Conservation (phyloP, 768 basidiomycete species). For the Phlegmacium glaucopus region DNA sequence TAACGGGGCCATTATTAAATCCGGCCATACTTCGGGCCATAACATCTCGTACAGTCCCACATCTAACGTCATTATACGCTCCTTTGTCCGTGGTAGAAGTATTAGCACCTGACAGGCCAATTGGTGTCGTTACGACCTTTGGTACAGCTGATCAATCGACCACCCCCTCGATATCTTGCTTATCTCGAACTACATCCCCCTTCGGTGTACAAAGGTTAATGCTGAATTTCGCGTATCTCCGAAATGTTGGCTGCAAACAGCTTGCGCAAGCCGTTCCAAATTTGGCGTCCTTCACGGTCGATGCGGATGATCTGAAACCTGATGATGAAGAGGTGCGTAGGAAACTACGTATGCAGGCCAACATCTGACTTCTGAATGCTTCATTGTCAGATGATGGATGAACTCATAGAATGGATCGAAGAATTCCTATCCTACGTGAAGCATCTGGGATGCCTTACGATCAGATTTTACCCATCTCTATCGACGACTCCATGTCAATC, state of each 20-base stretch:
- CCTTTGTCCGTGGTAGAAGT: slow-evolving; percentile 17
- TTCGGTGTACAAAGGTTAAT: slow-evolving; percentile 16
- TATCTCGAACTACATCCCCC: slow-evolving; percentile 14
- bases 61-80: slow-evolving; percentile 14
- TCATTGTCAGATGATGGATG: slow-evolving; percentile 16
- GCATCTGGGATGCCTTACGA: slow-evolving; percentile 14
- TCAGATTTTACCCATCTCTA: slow-evolving; percentile 18
- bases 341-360: too few relatives aligned
- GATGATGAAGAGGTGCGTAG: slow-evolving; percentile 16
- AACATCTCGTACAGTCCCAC: slow-evolving; percentile 7
- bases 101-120: slow-evolving; percentile 18
- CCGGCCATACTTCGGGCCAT: slow-evolving; percentile 2
- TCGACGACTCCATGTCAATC: slow-evolving; percentile 16
- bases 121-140: slow-evolving; percentile 13
- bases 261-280: slow-evolving; percentile 13
- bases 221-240: slow-evolving; percentile 16
- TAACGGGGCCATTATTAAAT: slow-evolving; percentile 2
- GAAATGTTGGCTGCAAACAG: slow-evolving; percentile 8
- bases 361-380: too few relatives aligned
- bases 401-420: slow-evolving; percentile 20
- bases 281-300: slow-evolving; percentile 13
- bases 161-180: slow-evolving; percentile 11
- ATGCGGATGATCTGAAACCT: slow-evolving; percentile 17
- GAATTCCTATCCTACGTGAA: slow-evolving; percentile 16
- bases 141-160: background rate